Base-by-base conservation (phyloP, 2,329 filamentous ascomycete genomes). In the Thermoascus crustaceus region DNA sequence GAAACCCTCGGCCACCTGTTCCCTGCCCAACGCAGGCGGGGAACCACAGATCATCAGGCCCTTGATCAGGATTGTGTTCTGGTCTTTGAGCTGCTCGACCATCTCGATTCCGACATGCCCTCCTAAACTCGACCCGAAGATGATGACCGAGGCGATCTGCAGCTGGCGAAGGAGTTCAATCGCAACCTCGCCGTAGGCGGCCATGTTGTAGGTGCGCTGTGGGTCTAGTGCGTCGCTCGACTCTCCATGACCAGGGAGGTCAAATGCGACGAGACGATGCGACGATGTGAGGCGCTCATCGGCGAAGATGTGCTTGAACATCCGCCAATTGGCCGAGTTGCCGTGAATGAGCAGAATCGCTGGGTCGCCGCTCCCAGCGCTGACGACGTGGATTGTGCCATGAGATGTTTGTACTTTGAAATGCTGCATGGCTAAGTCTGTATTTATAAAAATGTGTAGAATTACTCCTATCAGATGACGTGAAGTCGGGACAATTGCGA, bases 201-300 rank as follows among this genome's bases (percentile, higher is more conserved):
- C 37, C 45, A 49, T 49, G 16, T 40, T 50, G 44, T 60, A 61
- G 8, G 41, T 43, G 2, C 23, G 35, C 2, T 42, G 29, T 0
- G 53, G 51, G 21, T 50, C 31, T 2, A 46, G 45, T 7, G 57
- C 53, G 23, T 59, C 48, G 31, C 39, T 45, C 21, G 42, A 48
- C 8, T 45, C 41, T 33, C 57, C 57, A 33, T 61, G 57, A 40
- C 57, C 57, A 17, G 57, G 57, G 24, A 58, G 50, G 38, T 57
- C 54, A 35, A 59, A 48, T 7, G 55, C 35, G 7, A 61, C n/a
- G n/a, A n/a, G n/a, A n/a, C n/a, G n/a, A n/a, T n/a, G n/a, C n/a
- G n/a, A n/a, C n/a, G n/a, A n/a, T n/a, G n/a, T n/a, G n/a, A n/a
- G n/a, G n/a, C n/a, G n/a, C n/a, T n/a, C n/a, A n/a, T n/a, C n/a